Conservation (phyloP, 2,329 filamentous ascomycete genomes). For the Epichloe hybrida region DNA sequence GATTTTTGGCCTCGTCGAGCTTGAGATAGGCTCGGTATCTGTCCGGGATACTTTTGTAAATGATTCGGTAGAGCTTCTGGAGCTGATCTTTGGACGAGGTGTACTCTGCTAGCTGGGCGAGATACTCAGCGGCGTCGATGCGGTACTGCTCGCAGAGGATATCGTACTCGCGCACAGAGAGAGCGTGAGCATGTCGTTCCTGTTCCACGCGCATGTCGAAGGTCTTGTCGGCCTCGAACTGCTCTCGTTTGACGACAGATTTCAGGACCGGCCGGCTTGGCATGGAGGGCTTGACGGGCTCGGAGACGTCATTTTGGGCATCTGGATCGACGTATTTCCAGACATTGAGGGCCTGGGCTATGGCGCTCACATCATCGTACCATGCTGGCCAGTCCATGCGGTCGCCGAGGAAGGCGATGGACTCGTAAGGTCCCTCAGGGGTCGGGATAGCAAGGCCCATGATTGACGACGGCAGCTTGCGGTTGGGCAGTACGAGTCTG, state of each 20-base stretch:
- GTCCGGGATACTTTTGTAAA: constrained; percentile 5
- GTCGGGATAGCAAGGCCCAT: constrained; percentile 3
- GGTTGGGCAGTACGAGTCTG: background rate
- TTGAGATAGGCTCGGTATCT: constrained; percentile 5
- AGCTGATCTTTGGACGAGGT: constrained; percentile 2
- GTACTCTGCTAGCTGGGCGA: constrained; percentile 2
- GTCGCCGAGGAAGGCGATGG: constrained; percentile 3
- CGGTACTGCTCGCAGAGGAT: constrained; percentile 6
- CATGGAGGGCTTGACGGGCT: constrained; percentile 1
- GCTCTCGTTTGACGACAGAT: background rate
- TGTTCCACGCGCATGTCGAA: constrained; percentile 3
- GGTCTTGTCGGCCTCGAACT: constrained; percentile 3
- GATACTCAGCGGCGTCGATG: constrained; percentile 4
- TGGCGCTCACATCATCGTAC: constrained; percentile 3
- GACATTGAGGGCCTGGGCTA: constrained; percentile 2
- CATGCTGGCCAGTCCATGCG: constrained; percentile 6
- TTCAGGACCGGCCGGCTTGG: constrained; percentile 4
- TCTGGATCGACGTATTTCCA: constrained; percentile 8
- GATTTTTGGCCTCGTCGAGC: constrained; percentile 3
- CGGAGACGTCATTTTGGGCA: background rate
- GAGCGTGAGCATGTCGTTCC: constrained; percentile 1
- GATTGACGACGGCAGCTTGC: background rate
- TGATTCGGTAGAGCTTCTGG: constrained; percentile 4
- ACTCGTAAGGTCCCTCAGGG: constrained; percentile 1
- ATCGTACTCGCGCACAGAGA: constrained; percentile 4